A percentile compares a stretch with the other conserved stretches of the same genome.
Conservation (phyloP, 2,329 filamentous ascomycete species). For the Fusarium duplospermum region DNA sequence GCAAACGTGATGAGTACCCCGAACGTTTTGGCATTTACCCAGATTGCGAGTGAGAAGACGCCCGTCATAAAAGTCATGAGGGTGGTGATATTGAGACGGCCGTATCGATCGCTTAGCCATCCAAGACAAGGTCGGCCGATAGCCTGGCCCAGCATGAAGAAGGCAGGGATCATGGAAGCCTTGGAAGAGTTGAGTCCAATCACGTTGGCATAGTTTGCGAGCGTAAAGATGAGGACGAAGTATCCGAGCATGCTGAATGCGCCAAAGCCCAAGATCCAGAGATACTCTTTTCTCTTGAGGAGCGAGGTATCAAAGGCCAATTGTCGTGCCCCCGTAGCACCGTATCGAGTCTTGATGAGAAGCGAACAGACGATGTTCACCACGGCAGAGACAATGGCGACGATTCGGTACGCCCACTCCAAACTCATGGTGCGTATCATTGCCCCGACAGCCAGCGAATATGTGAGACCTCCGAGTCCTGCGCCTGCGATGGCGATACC, state of each 20-base stretch:
- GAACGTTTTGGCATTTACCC: slow-evolving; percentile 18
- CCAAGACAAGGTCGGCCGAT: slow-evolving; percentile 70
- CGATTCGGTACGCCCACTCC: slow-evolving; percentile 67
- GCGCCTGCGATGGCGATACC: slow-evolving; percentile 65
- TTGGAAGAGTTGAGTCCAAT: slow-evolving; percentile 70
- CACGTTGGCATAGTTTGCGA: slow-evolving; percentile 70
- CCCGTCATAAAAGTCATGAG: slow-evolving; percentile 55
- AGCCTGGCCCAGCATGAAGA: slow-evolving; percentile 72
- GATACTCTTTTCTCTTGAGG: slow-evolving; percentile 61
- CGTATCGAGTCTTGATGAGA: slow-evolving; percentile 66
- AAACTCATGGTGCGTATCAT: slow-evolving; percentile 66
- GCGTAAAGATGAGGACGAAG: slow-evolving; percentile 71
- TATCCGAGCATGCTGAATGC: slow-evolving; percentile 74
- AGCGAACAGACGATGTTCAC: slow-evolving; percentile 67
- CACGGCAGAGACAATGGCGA: slow-evolving; percentile 58
- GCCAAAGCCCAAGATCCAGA: slow-evolving; percentile 69
- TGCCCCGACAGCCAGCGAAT: slow-evolving; percentile 46
- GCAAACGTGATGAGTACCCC: slow-evolving; percentile 19
- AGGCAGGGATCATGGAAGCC: slow-evolving; percentile 69
- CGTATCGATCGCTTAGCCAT: slow-evolving; percentile 69
- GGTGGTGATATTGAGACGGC: slow-evolving; percentile 71
- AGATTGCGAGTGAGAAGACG: slow-evolving; percentile 5
- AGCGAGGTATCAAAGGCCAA: slow-evolving; percentile 24
- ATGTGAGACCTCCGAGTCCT: slow-evolving; percentile 51
- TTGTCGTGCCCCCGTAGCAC: background rate